These are phyloP conservation scores for Aspergillus latus DNA, from an alignment of 2,329 filamentous ascomycete genomes.

Conservation along the genomic window DNA sequence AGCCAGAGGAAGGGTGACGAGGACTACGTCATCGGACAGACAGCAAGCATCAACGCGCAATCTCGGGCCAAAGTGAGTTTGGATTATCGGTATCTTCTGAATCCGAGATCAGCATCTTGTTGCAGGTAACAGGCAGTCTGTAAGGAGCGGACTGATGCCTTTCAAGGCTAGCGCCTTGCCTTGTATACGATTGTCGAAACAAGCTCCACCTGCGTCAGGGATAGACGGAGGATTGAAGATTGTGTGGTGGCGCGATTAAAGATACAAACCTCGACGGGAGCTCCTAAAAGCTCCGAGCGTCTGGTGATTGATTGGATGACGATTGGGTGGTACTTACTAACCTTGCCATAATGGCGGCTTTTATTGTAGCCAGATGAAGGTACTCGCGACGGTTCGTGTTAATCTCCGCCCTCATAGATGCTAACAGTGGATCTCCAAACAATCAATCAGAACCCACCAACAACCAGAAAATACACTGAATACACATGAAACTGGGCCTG, in stretches of 20 bases:
- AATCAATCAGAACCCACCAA: background rate
- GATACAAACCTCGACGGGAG: background rate
- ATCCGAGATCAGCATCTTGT: background rate
- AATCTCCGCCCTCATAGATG: background rate
- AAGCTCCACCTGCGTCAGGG: constrained; percentile 9
- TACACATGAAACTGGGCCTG: background rate
- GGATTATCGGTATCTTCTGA: background rate
- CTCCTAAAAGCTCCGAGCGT: constrained; percentile 6
- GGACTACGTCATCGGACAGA: background rate
- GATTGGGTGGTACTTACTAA: too few species aligned
- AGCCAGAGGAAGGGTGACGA: background rate
- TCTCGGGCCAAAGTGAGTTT: background rate
- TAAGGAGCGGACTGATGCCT: background rate
- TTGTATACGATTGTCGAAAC: constrained; percentile 1
- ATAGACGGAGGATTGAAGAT: background rate
- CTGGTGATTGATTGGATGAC: background rate
- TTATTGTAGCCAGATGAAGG: background rate
- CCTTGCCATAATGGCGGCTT: background rate
- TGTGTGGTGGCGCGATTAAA: constrained; percentile 7
- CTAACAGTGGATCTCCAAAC: constrained; percentile 1
- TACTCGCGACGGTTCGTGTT: background rate
- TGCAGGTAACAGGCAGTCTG: background rate
- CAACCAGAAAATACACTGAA: background rate
- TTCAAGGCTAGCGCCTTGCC: background rate
- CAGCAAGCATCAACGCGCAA: background rate